Evolutionary conservation across 805 yeast species (phyloP).

Genomic region (Metschnikowia reukaufii): DNA sequence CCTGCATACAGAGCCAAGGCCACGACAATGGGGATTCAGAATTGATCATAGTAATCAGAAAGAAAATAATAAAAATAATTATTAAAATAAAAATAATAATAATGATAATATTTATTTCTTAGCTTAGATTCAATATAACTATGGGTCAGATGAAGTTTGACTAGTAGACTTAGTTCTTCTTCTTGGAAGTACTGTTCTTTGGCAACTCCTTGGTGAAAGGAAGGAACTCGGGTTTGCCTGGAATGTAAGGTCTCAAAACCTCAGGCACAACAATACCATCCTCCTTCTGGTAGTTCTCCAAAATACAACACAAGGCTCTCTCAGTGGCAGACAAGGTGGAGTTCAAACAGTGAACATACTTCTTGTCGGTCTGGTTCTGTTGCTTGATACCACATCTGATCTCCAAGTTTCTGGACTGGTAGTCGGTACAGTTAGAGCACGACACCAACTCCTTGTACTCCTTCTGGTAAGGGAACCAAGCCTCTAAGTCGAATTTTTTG

Average conservation of each 20-base stretch:
- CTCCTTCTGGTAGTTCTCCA: constrained; percentile 97
- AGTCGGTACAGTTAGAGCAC: constrained; percentile 98
- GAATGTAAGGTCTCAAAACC: constrained; percentile 92
- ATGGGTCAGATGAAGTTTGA: too few relatives aligned
- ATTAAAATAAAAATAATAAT: too few relatives aligned
- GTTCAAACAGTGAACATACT: constrained; percentile 97
- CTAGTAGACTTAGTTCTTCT: constrained; percentile 45
- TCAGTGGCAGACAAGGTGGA: constrained; percentile 97
- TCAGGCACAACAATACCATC: constrained; percentile 93
- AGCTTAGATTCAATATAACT: too few relatives aligned
- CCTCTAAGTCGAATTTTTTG: constrained; percentile 97
- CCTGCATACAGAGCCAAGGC: too few relatives aligned
- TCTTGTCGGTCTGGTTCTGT: constrained; percentile 92
- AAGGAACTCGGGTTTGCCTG: constrained; percentile 97
- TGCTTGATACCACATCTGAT: constrained; percentile 98
- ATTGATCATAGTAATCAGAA: too few relatives aligned
- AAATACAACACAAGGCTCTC: constrained; percentile 95
- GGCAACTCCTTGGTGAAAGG: constrained; percentile 90
- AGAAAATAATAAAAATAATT: too few relatives aligned
- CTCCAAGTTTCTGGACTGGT: constrained; percentile 97
- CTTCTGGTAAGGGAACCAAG: constrained; percentile 99
- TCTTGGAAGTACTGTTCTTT: constrained; percentile 85
- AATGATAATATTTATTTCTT: too few relatives aligned
- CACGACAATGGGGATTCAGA: too few relatives aligned
- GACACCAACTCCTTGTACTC: constrained; percentile 98